Conservation (phyloP, 2,329 filamentous ascomycete genomes). For the Rutstroemia sp. region DNA sequence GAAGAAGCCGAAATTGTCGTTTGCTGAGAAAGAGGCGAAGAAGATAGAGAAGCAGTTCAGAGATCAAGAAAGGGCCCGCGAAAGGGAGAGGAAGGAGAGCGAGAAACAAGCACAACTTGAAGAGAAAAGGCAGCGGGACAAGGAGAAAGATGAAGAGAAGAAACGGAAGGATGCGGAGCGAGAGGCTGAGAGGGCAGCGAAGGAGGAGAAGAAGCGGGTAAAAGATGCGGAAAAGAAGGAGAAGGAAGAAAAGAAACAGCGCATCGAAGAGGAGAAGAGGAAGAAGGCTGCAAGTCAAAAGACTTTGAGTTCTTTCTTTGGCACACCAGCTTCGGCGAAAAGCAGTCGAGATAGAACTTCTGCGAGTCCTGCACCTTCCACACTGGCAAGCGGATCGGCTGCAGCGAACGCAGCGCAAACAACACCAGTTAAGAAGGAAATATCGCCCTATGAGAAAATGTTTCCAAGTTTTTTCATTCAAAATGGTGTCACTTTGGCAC, state of each 20-base stretch:
- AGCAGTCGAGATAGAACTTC: conserved; percentile 16
- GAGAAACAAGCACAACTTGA: conserved; percentile 29
- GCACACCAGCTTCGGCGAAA: conserved; percentile 10
- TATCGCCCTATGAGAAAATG: conserved; percentile 43
- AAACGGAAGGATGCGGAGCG: conserved; percentile 32
- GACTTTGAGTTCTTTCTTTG: conserved; percentile 27
- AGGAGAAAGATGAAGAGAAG: conserved; percentile 35
- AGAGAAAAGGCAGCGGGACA: conserved; percentile 30
- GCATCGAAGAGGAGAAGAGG: conserved; percentile 38
- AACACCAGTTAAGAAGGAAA: conserved; percentile 27
- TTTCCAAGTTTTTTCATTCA: conserved; percentile 82
- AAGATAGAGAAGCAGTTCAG: conserved; percentile 28
- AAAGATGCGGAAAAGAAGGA: conserved; percentile 25
- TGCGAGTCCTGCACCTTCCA: conserved; percentile 18
- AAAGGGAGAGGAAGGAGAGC: conserved; percentile 28
- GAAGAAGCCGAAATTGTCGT: conserved; percentile 24
- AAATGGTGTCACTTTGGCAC: conserved; percentile 63
- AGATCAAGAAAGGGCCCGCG: conserved; percentile 24
- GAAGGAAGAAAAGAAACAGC: conserved; percentile 34
- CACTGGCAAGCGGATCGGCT: conserved; percentile 12
- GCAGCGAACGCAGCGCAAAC: conserved; percentile 3
- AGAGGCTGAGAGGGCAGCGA: conserved; percentile 20
- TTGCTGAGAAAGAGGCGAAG: conserved; percentile 31
- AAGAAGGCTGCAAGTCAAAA: conserved; percentile 40
- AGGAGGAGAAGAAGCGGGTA: conserved; percentile 31